Evolutionary conservation across 176 grass and related monocot species (phyloP), one percentile per base, ranked within the genome.

Genomic region (Tillandsia fasciculata): DNA sequence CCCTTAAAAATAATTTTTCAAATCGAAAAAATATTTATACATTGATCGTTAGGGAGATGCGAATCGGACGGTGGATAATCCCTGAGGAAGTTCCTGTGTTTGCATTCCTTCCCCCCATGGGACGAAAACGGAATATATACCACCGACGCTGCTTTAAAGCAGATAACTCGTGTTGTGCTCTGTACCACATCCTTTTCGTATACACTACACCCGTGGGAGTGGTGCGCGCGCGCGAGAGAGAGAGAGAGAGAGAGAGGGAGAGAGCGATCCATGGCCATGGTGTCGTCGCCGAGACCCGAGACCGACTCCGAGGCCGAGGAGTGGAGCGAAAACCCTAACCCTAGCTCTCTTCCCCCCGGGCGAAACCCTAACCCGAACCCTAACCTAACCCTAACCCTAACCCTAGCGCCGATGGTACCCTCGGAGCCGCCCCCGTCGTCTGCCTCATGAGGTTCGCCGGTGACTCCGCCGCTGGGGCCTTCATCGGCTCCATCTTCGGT

Each of bases 401-500:
- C 65, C 61, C 50, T 8, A 76, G 65, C 48, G 61, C 53, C 17
- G 58, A 15, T 11, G n/a, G 53, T 11, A 59, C 64, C 22, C 53
- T 66, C 9, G 22, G 8, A 0, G 77, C 77, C 12, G 61, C 77
- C 18, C 79, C 89, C 3, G 78, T 83, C 24, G 86, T 92, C 1
- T 99, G 94, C 64, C 3, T 99, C 58, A 64, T 80, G 42, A 82
- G 86, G 69, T 97, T 88, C 74, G 89, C 69, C 18, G 89, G 86
- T 0, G 94, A 99, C 79, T 84, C 91, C 29, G 71, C 79, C 10
- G 86, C 86, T 14, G 89, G 94, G 42, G 87, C 86, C 50, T 80
- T 90, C 48, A 67, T 99, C 2, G 89, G 94, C 63, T 87, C 86
- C 82, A 77, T 99, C 68, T 71, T 99, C 50, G 94, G 94, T 77